Conservation (phyloP, 2,329 filamentous ascomycete genomes). For the Cladosporium halotolerans region DNA sequence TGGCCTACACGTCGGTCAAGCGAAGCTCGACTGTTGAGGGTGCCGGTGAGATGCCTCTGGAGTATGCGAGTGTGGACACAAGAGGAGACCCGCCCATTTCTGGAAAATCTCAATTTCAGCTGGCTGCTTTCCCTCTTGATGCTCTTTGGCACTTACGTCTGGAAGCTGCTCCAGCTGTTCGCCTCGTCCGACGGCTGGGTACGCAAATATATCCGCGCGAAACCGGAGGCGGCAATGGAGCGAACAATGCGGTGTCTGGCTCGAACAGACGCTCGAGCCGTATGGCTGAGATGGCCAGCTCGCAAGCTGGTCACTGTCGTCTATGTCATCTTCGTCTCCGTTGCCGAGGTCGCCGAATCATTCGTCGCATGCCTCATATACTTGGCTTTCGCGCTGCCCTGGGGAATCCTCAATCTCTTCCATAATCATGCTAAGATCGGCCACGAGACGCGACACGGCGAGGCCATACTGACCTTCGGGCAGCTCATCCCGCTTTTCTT, state of each 20-base stretch:
- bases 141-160: slow-evolving; percentile 6
- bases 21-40: neutral
- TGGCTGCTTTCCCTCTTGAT: neutral
- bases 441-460: neutral
- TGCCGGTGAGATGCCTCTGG: neutral
- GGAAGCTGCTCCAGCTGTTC: slow-evolving; percentile 14
- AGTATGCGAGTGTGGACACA: too few species aligned
- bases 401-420: neutral
- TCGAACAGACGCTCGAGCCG: neutral
- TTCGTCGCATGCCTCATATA: neutral
- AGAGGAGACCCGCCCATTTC: neutral
- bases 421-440: neutral
- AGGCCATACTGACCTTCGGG: neutral
- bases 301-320: neutral
- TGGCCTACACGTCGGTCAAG: neutral
- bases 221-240: neutral
- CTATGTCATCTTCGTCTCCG: neutral
- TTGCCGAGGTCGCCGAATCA: neutral
- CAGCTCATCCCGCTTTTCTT: neutral
- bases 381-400: neutral
- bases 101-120: neutral
- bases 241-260: neutral
- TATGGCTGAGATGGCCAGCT: neutral
- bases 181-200: neutral
- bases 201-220: neutral